phyloP scores from a whole-genome alignment of 2,329 filamentous ascomycete species.

The Fusarium irregulare region DNA sequence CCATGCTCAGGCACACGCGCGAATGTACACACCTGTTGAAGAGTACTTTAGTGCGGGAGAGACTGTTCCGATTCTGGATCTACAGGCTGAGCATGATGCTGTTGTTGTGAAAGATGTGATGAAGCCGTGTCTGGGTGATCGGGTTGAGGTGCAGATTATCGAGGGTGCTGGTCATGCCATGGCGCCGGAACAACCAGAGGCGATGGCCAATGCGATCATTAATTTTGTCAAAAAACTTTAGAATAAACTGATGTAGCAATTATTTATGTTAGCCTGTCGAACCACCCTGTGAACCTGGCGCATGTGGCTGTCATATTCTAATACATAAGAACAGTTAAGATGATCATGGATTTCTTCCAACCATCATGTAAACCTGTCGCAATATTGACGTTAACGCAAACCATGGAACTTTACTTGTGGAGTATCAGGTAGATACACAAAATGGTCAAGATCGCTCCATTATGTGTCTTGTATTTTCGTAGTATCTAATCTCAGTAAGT shows the following conservation, averaged over 20 bases:
- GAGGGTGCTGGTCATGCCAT: background rate
- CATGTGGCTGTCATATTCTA: too few species aligned
- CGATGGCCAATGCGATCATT: background rate
- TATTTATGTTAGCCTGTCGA: too few species aligned
- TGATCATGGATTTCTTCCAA: too few species aligned
- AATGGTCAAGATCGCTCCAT: too few species aligned
- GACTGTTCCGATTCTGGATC: background rate
- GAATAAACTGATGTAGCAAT: rapidly evolving
- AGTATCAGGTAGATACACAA: too few species aligned
- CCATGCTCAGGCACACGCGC: background rate
- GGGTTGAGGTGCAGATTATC: background rate
- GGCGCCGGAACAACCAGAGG: background rate
- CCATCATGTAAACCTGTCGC: too few species aligned
- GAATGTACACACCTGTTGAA: background rate
- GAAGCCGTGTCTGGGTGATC: background rate
- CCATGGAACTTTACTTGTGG: too few species aligned
- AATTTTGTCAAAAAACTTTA: background rate
- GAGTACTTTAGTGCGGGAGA: background rate
- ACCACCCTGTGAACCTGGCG: too few species aligned
- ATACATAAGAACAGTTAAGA: too few species aligned
- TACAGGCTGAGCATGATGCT: background rate
- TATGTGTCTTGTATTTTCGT: too few species aligned
- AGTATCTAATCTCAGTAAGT: too few species aligned
- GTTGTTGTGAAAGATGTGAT: conserved; percentile 1
- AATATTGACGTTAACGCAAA: too few species aligned